phyloP scores from a whole-genome alignment of 1,284 basidiomycete species.

The Microstroma glucosiphilum region DNA sequence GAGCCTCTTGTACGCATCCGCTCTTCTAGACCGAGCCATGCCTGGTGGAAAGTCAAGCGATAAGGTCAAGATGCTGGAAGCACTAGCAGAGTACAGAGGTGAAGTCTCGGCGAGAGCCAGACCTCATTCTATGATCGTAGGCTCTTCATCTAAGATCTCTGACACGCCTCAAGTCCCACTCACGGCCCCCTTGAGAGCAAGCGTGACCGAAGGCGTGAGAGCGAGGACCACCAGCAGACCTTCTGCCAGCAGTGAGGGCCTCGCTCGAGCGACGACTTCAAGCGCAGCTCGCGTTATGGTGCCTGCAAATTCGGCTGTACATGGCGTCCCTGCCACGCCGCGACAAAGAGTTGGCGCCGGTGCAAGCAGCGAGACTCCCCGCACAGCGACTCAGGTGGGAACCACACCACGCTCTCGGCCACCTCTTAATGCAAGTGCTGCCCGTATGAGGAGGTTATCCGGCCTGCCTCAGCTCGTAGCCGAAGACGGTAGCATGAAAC shows the following conservation, averaged over 20 bases:
- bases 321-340: constrained; percentile 1
- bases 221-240: background rate
- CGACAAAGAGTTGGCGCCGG: background rate
- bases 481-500: constrained; percentile 5
- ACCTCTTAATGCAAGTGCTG: background rate
- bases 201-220: too few species aligned
- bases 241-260: background rate
- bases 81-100: too few species aligned
- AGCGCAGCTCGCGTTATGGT: background rate
- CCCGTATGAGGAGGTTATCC: background rate
- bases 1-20: background rate
- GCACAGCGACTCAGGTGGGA: background rate
- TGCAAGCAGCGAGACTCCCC: background rate
- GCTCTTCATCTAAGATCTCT: too few species aligned
- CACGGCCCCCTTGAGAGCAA: too few species aligned
- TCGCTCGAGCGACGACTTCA: background rate
- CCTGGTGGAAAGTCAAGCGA: too few species aligned
- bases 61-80: background rate
- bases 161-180: too few species aligned
- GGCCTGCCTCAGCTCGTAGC: background rate
- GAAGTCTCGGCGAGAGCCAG: too few species aligned
- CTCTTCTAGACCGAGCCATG: background rate
- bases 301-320: background rate
- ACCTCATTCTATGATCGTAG: too few species aligned
- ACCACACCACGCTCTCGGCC: constrained; percentile 3